Conservation (phyloP, 2,329 filamentous ascomycete genomes). For the Epichloe brachyelytri region DNA sequence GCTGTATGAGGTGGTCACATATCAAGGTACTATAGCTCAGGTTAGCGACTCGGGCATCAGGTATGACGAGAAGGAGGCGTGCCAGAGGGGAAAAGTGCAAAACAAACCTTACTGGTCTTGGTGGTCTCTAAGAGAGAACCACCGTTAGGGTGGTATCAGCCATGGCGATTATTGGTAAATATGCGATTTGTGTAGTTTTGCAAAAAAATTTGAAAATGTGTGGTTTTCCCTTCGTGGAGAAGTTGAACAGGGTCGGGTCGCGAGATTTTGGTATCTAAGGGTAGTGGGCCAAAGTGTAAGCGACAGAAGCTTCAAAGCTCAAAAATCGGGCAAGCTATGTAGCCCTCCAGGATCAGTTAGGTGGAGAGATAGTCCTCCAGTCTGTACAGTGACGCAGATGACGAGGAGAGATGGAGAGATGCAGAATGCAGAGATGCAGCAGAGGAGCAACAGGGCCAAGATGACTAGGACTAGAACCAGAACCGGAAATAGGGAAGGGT, state of each 20-base stretch:
- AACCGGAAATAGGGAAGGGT: slow-evolving; percentile 1
- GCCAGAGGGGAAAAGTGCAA: slow-evolving; percentile 6
- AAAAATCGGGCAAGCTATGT: slow-evolving; percentile 1
- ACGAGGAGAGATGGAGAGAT: slow-evolving; percentile 6
- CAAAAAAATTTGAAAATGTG: slow-evolving; percentile 1
- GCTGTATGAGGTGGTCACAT: slow-evolving; percentile 1
- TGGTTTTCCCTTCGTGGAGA: slow-evolving; percentile 1
- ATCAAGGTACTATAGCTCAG: slow-evolving; percentile 1
- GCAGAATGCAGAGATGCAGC: slow-evolving; percentile 2
- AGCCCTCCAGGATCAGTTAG: neutral
- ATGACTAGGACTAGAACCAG: slow-evolving; percentile 1
- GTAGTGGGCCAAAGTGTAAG: slow-evolving; percentile 5
- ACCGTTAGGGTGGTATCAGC: slow-evolving; percentile 32
- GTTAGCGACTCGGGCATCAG: neutral
- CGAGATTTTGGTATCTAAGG: slow-evolving; percentile 6
- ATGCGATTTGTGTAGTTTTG: slow-evolving; percentile 2
- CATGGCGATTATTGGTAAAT: slow-evolving; percentile 9
- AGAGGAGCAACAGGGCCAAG: neutral
- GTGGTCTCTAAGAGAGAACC: slow-evolving; percentile 30
- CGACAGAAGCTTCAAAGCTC: slow-evolving; percentile 2
- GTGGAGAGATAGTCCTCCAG: slow-evolving; percentile 1
- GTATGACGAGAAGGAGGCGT: neutral
- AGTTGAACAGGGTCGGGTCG: slow-evolving; percentile 4
- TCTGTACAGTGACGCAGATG: neutral
- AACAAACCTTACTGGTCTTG: slow-evolving; percentile 41